Evolutionary conservation across 176 grass and related monocot species (phyloP), one percentile per base, ranked within the genome.

Genomic region (Raddia guianensis): DNA sequence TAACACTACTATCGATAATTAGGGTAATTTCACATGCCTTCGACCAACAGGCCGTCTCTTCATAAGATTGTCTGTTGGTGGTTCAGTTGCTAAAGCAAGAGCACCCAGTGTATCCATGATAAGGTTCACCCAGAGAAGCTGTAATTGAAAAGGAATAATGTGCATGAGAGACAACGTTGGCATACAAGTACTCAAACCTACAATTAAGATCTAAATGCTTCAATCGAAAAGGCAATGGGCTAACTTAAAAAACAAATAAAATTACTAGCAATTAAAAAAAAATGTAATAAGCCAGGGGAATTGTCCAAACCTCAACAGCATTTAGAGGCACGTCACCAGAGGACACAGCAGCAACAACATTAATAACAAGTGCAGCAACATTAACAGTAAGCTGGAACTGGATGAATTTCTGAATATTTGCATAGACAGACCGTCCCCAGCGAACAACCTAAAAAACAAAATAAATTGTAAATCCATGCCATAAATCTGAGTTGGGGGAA

Each of bases 71-170:
- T 98, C 89, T 35, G 92, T 95, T 61, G 95, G 95, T 48, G 95
- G 86, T 72, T 98, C 95, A 6, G 95, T 98, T 60, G 95, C 95
- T 71, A 98, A 92, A 79, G 95, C 95, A 71, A 98, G 86, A 84
- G 95, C 95, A 77, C 92, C 95, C 76, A 98, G 84, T 64, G 95
- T 98, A 79, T 98, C 95, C 95, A 98, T 98, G 64, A 98, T 98
- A 70, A 98, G 95, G 78, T 98, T 98, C 52, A 98, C 92, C 95
- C 95, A 98, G 14, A 98, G 92, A 85, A 98, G 92, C 95, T 98
- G 77, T 72, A 72, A 55, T 45, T 56, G 47, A 56, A 62, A 82
- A 33, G 80, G 49, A 71, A 69, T 16, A 65, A 62, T 35, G 49
- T 65, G 61, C 33, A 32, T 89, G 63, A 85, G 76, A 63, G 37